Evolutionary conservation across 306 rosid genomes (phyloP).

Genomic region (Pyrus bretschneideri): DNA sequence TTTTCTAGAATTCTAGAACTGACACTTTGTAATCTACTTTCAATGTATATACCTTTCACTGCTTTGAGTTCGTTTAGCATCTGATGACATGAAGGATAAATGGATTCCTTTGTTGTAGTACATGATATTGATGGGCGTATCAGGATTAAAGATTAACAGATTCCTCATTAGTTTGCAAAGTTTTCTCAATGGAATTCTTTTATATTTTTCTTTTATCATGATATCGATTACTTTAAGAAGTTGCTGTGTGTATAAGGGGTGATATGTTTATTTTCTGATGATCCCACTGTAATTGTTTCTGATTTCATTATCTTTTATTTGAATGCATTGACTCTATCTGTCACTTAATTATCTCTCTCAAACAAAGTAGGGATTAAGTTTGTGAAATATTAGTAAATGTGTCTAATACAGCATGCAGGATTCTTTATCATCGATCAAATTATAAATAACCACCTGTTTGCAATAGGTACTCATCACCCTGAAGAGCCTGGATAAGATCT

Average conservation of each 20-base stretch:
- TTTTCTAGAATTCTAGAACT: conserved; percentile 29
- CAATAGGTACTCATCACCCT: not conserved
- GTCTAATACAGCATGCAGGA: not conserved
- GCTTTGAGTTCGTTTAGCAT: not conserved
- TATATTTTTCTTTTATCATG: not conserved
- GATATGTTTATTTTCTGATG: not conserved
- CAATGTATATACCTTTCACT: not conserved
- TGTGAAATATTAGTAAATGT: not conserved
- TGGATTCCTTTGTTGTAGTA: not conserved
- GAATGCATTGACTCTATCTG: not conserved
- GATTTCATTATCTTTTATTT: not conserved
- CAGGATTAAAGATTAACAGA: not conserved
- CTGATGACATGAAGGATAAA: not conserved
- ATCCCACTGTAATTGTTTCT: not conserved
- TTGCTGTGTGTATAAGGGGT: not conserved
- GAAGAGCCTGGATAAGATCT: not conserved
- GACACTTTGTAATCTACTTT: not conserved
- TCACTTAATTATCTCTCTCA: not conserved
- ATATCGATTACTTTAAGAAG: not conserved
- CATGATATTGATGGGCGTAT: not conserved
- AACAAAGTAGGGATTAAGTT: not conserved
- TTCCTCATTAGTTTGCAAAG: not conserved
- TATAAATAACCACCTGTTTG: not conserved
- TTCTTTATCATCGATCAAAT: not conserved
- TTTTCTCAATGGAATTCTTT: not conserved